phyloP scores from a whole-genome alignment of 768 basidiomycete genomes.

The Trametes meyenii region DNA sequence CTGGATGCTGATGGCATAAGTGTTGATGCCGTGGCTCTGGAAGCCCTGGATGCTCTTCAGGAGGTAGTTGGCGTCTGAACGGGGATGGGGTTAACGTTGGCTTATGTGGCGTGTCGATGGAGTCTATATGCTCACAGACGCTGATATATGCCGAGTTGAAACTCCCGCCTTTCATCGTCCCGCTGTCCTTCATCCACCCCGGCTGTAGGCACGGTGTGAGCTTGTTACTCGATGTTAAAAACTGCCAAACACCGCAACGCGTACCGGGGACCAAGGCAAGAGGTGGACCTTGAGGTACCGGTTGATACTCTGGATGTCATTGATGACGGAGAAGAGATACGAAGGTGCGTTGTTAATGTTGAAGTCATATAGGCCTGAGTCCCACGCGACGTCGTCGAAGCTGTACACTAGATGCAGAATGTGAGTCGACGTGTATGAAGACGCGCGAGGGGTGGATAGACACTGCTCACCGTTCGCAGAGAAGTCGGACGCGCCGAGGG shows the following conservation, averaged over 20 bases:
- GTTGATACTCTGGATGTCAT: slow-evolving; percentile 66
- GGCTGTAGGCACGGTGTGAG: slow-evolving; percentile 45
- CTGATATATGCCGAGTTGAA: slow-evolving; percentile 51
- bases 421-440: too few species aligned
- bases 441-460: not conserved
- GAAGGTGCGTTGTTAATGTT: slow-evolving; percentile 60
- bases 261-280: slow-evolving; percentile 76
- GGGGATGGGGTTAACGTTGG: not conserved
- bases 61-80: slow-evolving; percentile 69
- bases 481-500: slow-evolving; percentile 77
- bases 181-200: slow-evolving; percentile 76
- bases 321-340: slow-evolving; percentile 62
- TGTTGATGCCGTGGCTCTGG: slow-evolving; percentile 55
- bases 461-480: slow-evolving; percentile 53
- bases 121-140: slow-evolving; percentile 39
- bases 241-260: slow-evolving; percentile 22
- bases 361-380: slow-evolving; percentile 60
- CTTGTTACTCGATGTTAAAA: not conserved
- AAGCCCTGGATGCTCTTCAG: slow-evolving; percentile 75
- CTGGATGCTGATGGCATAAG: slow-evolving; percentile 67
- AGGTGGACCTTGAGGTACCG: slow-evolving; percentile 55
- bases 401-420: slow-evolving; percentile 50
- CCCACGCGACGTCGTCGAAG: slow-evolving; percentile 63
- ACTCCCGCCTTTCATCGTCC: slow-evolving; percentile 68
- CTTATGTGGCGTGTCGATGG: too few species aligned